Evolutionary conservation across 768 basidiomycete genomes (phyloP).

Genomic region (Mrakia blollopis): DNA sequence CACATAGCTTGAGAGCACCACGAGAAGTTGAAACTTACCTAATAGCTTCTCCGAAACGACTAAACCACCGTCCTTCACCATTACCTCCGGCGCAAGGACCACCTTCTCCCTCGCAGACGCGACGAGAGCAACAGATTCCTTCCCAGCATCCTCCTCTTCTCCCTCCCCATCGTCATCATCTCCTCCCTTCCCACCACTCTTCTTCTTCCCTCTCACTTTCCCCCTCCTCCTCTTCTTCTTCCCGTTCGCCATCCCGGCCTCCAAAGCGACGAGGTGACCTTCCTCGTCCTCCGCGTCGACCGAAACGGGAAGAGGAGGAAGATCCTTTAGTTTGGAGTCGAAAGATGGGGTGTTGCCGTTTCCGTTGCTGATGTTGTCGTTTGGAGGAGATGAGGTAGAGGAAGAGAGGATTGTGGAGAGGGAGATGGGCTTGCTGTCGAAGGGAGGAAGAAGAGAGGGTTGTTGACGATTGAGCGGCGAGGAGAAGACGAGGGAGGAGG

Average conservation of each 20-base stretch:
- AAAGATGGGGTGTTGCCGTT: not conserved
- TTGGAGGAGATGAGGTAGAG: not conserved
- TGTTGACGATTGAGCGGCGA: not conserved
- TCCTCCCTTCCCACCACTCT: slow-evolving; percentile 48
- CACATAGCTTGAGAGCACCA: too few relatives aligned
- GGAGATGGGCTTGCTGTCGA: not conserved
- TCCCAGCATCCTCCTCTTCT: slow-evolving; percentile 41
- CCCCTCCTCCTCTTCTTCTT: slow-evolving; percentile 36
- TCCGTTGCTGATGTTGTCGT: not conserved
- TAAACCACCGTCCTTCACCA: slow-evolving; percentile 43
- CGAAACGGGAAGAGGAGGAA: not conserved
- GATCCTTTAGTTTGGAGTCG: slow-evolving; percentile 7
- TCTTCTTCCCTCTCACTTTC: slow-evolving; percentile 54
- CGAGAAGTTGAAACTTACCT: not conserved
- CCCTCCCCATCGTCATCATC: slow-evolving; percentile 40
- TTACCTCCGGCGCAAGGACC: not conserved
- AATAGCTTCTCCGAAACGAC: slow-evolving; percentile 21
- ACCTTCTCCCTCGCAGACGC: not conserved
- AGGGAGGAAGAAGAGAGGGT: not conserved
- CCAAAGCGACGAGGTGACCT: not conserved
- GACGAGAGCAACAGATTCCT: slow-evolving; percentile 1
- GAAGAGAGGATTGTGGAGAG: not conserved
- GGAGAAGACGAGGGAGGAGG: not conserved
- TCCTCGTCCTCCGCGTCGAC: not conserved
- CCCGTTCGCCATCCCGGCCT: slow-evolving; percentile 10